A percentile compares a stretch with the other conserved stretches of the same genome.
Conservation (phyloP, 208 protist genomes). For the Angomonas deanei region DNA sequence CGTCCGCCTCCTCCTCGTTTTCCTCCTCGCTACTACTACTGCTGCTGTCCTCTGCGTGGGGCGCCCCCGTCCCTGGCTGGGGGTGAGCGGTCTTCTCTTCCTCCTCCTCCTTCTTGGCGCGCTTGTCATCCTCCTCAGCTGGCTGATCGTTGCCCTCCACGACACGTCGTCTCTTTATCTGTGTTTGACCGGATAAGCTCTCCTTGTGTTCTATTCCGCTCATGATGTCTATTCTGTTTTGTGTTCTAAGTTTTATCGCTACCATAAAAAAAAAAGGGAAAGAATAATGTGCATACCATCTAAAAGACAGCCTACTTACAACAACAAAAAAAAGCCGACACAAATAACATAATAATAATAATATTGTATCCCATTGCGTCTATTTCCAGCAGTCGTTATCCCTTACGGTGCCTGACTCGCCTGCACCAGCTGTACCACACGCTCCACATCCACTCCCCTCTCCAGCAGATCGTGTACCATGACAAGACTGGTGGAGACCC, state of each 20-base stretch:
- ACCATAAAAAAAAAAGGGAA: slow-evolving; percentile 12
- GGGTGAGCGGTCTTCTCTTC: too few species aligned
- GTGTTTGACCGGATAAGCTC: slow-evolving; percentile 25
- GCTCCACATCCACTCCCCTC: slow-evolving; percentile 54
- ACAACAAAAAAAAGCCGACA: too few species aligned
- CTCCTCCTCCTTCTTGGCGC: not conserved
- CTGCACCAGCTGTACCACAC: slow-evolving; percentile 58
- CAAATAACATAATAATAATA: slow-evolving; percentile 14
- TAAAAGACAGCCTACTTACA: too few species aligned
- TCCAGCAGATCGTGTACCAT: slow-evolving; percentile 41
- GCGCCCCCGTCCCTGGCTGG: too few species aligned
- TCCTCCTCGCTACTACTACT: slow-evolving; percentile 11
- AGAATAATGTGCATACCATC: too few species aligned
- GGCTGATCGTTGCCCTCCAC: not conserved
- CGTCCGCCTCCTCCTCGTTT: slow-evolving; percentile 28
- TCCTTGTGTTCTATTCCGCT: slow-evolving; percentile 32
- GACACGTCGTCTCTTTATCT: slow-evolving; percentile 27
- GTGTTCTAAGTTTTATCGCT: slow-evolving; percentile 2
- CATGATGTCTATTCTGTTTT: slow-evolving; percentile 1
- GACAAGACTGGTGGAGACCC: slow-evolving; percentile 8
- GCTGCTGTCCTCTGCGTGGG: not conserved
- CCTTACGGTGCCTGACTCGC: not conserved
- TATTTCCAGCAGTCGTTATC: not conserved
- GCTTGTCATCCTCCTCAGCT: not conserved
- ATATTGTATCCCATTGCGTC: not conserved